Conservation (phyloP, 352 stramenopile species). For the Globisporangium canariense region DNA sequence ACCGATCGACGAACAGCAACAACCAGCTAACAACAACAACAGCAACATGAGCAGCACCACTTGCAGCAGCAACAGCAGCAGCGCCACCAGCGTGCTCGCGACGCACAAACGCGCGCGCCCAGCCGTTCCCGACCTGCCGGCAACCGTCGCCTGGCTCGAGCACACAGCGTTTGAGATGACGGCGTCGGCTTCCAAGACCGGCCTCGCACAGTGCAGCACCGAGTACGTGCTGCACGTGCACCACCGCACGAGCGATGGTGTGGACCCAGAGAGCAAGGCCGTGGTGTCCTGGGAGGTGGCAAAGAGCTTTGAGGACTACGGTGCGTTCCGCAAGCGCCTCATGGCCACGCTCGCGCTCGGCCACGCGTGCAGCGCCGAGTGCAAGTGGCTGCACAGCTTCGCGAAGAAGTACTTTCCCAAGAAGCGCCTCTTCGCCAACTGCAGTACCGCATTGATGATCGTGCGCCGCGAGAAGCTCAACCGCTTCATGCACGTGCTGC, state of each 20-base stretch:
- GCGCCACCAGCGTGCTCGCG: neutral
- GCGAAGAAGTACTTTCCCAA: constrained; percentile 62
- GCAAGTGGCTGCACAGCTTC: constrained; percentile 62
- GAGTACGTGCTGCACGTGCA: constrained; percentile 5
- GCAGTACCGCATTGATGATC: constrained; percentile 6
- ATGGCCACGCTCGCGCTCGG: constrained; percentile 43
- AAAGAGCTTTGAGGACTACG: constrained; percentile 39
- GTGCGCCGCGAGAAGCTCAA: constrained; percentile 23
- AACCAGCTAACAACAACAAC: neutral
- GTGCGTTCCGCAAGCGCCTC: constrained; percentile 43
- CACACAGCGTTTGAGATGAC: constrained; percentile 7
- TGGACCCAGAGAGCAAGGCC: neutral
- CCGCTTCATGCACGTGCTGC: constrained; percentile 30
- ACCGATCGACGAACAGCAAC: no score
- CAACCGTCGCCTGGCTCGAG: constrained; percentile 11
- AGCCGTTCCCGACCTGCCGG: neutral
- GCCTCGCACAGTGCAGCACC: constrained; percentile 2
- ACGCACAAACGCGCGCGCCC: constrained; percentile 3
- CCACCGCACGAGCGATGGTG: neutral
- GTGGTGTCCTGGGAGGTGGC: neutral
- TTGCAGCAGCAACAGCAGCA: neutral
- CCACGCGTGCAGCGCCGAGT: constrained; percentile 59
- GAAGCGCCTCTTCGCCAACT: constrained; percentile 26
- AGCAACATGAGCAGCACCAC: neutral
- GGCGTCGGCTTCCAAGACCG: constrained; percentile 1